Evolutionary conservation across 169 alveolate species (phyloP), one percentile per base, ranked within the genome.

Genomic region (Theileria luwenshuni): DNA sequence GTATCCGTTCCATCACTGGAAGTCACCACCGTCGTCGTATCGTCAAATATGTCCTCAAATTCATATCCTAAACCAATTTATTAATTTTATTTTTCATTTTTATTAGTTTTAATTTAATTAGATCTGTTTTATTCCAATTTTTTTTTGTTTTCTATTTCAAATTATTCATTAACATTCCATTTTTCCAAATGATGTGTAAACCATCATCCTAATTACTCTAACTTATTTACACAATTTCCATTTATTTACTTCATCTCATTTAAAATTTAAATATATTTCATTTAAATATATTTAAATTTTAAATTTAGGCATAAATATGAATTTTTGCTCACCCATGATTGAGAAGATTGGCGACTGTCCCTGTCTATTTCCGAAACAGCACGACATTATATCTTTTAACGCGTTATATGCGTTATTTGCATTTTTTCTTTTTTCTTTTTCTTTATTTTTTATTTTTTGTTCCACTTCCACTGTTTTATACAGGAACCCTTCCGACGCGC

Each of bases 401-500:
- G 48, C 70, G 8, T 30, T 45, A 30, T 68, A 49, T 35, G 64
- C 27, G 27, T 41, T 33, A n/a, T 30, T 30, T 2, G 54, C 51
- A 35, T 72, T 47, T 54, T 27, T 61, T 12, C 28, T 48, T 28
- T 12, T 12, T 56, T 33, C 32, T 5, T 45, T 28, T 17, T 25
- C 42, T 32, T 41, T 45, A 30, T 56, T 45, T 5, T 15, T 17
- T 32, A 45, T 21, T 15, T 42, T 56, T 41, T 70, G 56, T 47
- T 47, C 38, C 30, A 43, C 27, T 15, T 35, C 68, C 5, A 69
- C 41, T 7, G 73, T 75, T 28, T 75, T 67, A 35, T 61, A 54
- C 45, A 79, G 48, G 69, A 79, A 79, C 58, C 69, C 69, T 65
- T 79, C 87, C 58, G 87, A 79, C 52, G 83, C 87, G 52, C 74